Evolutionary conservation across 2,329 filamentous ascomycete species (phyloP).

Genomic region (Dryadomyces quercivorus): DNA sequence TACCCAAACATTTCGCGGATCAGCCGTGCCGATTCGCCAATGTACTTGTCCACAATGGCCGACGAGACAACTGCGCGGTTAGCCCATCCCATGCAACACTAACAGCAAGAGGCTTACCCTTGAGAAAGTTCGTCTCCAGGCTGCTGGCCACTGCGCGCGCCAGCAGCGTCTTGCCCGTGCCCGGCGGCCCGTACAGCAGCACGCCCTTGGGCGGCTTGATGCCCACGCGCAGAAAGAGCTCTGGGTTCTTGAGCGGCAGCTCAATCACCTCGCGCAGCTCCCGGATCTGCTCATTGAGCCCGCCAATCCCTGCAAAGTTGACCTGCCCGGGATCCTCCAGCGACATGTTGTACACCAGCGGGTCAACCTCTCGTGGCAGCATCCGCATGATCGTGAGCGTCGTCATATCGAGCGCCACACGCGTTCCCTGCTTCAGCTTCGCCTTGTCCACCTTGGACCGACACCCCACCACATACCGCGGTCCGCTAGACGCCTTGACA

Average conservation of each 20-base stretch:
- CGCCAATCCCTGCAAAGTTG: slow-evolving; percentile 95
- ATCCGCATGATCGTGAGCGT: slow-evolving; percentile 99
- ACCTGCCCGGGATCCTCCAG: slow-evolving; percentile 95
- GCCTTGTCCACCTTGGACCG: slow-evolving; percentile 95
- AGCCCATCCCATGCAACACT: too few relatives aligned
- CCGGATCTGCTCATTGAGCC: slow-evolving; percentile 94
- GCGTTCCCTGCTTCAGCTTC: slow-evolving; percentile 96
- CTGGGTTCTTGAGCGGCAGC: slow-evolving; percentile 94
- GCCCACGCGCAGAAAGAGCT: slow-evolving; percentile 89
- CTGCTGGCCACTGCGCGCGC: slow-evolving; percentile 92
- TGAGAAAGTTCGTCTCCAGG: slow-evolving; percentile 95
- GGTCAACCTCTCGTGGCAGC: slow-evolving; percentile 96
- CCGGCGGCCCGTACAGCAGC: slow-evolving; percentile 86
- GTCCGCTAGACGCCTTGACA: slow-evolving; percentile 94
- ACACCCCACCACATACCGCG: slow-evolving; percentile 95
- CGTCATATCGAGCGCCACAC: slow-evolving; percentile 97
- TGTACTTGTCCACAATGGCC: slow-evolving; percentile 99
- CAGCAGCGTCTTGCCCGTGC: slow-evolving; percentile 91
- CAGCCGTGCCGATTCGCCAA: slow-evolving; percentile 90
- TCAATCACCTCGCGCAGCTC: slow-evolving; percentile 97
- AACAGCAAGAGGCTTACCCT: slow-evolving; percentile 44
- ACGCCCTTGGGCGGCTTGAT: slow-evolving; percentile 99
- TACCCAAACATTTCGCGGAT: slow-evolving; percentile 99
- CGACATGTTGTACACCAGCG: slow-evolving; percentile 99
- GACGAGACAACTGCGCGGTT: slow-evolving; percentile 71